Evolutionary conservation across 306 rosid genomes (phyloP), one percentile per base, ranked within the genome.

Genomic region (Trifolium dubium): DNA sequence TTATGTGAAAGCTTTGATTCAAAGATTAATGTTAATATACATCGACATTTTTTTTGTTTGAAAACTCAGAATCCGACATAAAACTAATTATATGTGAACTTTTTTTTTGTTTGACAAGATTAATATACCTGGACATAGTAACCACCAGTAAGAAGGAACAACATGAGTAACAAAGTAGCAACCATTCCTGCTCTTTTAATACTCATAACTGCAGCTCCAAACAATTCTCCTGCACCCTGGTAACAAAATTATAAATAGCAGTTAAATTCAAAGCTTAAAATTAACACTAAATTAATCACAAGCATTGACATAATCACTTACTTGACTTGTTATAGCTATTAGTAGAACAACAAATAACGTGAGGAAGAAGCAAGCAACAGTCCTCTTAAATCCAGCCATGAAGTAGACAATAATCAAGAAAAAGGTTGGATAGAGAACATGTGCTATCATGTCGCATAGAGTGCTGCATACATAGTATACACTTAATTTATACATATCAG

Each of bases 141-240:
- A 47, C 98, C 98, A 71, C 98, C 97, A 3, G 96, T 91, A 49
- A 94, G 92, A 35, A 94, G 98, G 78, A 94, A 94, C 15, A 94
- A 35, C 98, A 94, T 91, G 10, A 94, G 88, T 65, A 91, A 71
- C 86, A 94, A 74, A 69, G 98, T 84, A 55, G 98, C 97, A 75
- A 84, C 86, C 81, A 85, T 83, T 2, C 97, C 98, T 55, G 95
- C 89, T 71, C 95, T 89, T 87, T 81, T 84, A 31, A 88, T 84
- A 76, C 96, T 91, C 89, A 94, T 76, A 71, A 89, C 83, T 15
- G 97, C 85, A 35, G 97, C 97, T 83, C 98, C 98, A 83, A 94
- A 89, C 5, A 91, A 66, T 73, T 94, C 98, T 72, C 98, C 98
- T 17, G 97, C 98, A 3, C 98, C 96, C 98, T 91, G 19, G 56